Conservation (phyloP, 306 rosid genomes). For the Fagus crenata region DNA sequence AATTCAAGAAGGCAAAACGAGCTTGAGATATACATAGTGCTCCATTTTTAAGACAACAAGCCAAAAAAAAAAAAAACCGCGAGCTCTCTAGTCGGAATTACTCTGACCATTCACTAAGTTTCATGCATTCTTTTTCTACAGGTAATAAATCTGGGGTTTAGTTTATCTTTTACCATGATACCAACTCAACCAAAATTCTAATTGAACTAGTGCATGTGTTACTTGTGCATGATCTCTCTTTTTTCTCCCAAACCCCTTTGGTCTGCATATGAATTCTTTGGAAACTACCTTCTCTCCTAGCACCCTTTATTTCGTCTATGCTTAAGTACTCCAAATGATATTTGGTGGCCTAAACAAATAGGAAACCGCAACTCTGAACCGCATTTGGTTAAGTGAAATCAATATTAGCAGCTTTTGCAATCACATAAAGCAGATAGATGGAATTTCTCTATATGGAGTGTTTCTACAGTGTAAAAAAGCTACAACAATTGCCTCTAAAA, state of each 20-base stretch:
- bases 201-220: slow-evolving; percentile 2
- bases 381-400: not conserved
- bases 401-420: slow-evolving; percentile 8
- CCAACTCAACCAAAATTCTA: not conserved
- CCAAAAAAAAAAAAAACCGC: not conserved
- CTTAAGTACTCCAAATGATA: not conserved
- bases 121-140: no score
- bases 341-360: not conserved
- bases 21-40: no score
- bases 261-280: not conserved
- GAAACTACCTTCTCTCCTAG: not conserved
- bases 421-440: slow-evolving; percentile 12
- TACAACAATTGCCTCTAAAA: slow-evolving; percentile 18
- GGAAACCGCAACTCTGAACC: slow-evolving; percentile 5
- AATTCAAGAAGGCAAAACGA: no score
- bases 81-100: no score
- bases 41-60: no score
- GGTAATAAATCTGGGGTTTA: slow-evolving; percentile 4
- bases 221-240: slow-evolving; percentile 13
- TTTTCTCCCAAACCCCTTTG: not conserved
- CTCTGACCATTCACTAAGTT: no score
- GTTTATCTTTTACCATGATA: slow-evolving; percentile 3
- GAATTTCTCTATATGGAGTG: slow-evolving; percentile 10
- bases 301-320: slow-evolving; percentile 6
- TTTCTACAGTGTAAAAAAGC: not conserved